Base-by-base conservation (phyloP, 139 green algal species). In the Chlorella sp. region DNA sequence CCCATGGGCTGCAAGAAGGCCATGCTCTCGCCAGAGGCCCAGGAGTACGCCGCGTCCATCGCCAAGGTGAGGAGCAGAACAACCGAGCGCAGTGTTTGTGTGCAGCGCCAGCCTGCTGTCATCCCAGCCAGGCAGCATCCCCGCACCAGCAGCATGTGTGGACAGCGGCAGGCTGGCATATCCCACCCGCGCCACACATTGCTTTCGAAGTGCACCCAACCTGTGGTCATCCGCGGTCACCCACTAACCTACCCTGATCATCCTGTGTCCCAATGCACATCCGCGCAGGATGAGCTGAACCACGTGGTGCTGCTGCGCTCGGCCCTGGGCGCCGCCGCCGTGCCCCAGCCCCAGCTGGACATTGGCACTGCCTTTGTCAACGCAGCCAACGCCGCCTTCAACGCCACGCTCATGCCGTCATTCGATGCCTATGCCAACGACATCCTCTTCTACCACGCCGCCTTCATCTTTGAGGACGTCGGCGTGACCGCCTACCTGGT, bases 381-480 rank as follows among this genome's bases (percentile, higher is more conserved):
- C 4, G 82, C 82, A 27, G 78, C 78, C 62, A 80, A 88, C 49
- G 78, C 72, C 26, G 74, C 80, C 0, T 3, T 75, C 22, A 73
- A 68, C 77, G 72, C 65, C 42, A 81, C 69, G 23, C 72, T 90
- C 6, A 70, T 29, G 59, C 72, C 75, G 17, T 2, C 66, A 14
- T 86, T 88, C 55, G 49, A 69, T 31, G 73, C 82, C 31, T 86
- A 88, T 49, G 65, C 63, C 64, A 82, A 78, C 34, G 74, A 82
- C 77, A 31, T 85, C 17, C 68, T 81, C 62, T 90, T 90, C 79
- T 72, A 79, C 23, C 81, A 79, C 35, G 82, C 71, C 23, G 83
- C 79, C 35, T 89, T 87, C 73, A 83, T 87, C 72, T 88, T 88
- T 73, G 79, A 88, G 76, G 82, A 88, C 61, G 82, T 86, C 22